phyloP scores from a whole-genome alignment of 305 asterid species.

The Nicotiana rustica region DNA sequence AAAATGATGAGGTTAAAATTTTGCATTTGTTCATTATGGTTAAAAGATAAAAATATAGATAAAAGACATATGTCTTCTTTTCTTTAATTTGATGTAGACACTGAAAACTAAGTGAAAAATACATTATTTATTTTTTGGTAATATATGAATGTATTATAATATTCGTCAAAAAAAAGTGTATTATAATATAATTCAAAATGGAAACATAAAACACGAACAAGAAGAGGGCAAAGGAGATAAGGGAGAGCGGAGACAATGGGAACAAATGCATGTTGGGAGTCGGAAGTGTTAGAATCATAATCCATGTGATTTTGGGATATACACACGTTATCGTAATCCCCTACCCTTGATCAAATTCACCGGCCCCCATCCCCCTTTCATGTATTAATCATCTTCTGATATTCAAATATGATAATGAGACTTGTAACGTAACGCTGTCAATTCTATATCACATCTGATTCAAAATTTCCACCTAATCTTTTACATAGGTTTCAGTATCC shows the following conservation, averaged over 20 bases:
- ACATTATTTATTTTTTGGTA: too few relatives aligned
- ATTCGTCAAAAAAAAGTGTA: too few relatives aligned
- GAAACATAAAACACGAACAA: too few relatives aligned
- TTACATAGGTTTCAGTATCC: background rate
- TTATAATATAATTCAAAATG: too few relatives aligned
- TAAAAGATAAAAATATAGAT: too few relatives aligned
- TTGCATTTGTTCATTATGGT: too few relatives aligned
- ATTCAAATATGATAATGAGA: background rate
- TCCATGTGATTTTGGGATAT: slow-evolving; percentile 4
- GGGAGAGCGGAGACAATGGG: background rate
- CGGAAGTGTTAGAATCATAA: background rate
- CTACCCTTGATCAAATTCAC: background rate
- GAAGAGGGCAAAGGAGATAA: background rate
- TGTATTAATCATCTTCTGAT: background rate
- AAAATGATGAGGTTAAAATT: too few relatives aligned
- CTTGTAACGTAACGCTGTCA: background rate
- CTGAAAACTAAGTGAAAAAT: too few relatives aligned
- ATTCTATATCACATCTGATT: background rate
- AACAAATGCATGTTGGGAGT: background rate
- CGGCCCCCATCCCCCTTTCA: background rate
- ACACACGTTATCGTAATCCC: slow-evolving; percentile 6
- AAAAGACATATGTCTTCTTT: too few relatives aligned
- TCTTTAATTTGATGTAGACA: too few relatives aligned
- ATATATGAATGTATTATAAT: too few relatives aligned
- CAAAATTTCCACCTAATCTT: background rate